phyloP scores from a whole-genome alignment of 768 basidiomycete genomes.

The Pulveroboletus sp. region DNA sequence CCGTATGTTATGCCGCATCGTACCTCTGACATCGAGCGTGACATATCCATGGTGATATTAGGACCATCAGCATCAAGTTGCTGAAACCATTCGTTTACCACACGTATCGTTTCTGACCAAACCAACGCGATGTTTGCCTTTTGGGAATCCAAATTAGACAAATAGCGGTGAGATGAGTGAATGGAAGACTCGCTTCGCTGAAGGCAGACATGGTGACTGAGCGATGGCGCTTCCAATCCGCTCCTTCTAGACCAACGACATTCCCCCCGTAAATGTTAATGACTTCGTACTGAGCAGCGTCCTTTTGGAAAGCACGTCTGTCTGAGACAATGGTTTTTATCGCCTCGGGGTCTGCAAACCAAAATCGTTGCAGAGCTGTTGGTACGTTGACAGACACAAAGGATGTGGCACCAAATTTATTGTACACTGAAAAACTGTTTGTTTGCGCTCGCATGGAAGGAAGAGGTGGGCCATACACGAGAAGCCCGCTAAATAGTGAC shows the following conservation, averaged over 20 bases:
- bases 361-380: conserved; percentile 32
- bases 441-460: background rate
- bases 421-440: conserved; percentile 30
- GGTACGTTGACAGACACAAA: conserved; percentile 35
- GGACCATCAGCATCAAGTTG: conserved; percentile 28
- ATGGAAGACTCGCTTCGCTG: conserved; percentile 36
- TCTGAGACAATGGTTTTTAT: conserved; percentile 35
- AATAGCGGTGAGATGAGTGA: background rate
- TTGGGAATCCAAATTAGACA: background rate
- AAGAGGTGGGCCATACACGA: conserved; percentile 27
- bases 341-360: conserved; percentile 43
- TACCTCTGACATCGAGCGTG: conserved; percentile 14
- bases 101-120: conserved; percentile 42
- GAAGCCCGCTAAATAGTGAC: conserved; percentile 34
- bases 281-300: conserved; percentile 37
- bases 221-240: conserved; percentile 48
- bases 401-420: conserved; percentile 37
- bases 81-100: conserved; percentile 41
- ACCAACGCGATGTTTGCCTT: conserved; percentile 47
- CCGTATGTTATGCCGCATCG: background rate
- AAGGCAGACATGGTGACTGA: conserved; percentile 46
- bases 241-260: conserved; percentile 39
- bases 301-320: conserved; percentile 38
- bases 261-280: conserved; percentile 47
- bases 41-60: conserved; percentile 20